Percentiles rank a stretch among this genome's conserved stretches.
phyloP scores from a whole-genome alignment of 805 yeast genomes.

The Metschnikowia borealis region DNA sequence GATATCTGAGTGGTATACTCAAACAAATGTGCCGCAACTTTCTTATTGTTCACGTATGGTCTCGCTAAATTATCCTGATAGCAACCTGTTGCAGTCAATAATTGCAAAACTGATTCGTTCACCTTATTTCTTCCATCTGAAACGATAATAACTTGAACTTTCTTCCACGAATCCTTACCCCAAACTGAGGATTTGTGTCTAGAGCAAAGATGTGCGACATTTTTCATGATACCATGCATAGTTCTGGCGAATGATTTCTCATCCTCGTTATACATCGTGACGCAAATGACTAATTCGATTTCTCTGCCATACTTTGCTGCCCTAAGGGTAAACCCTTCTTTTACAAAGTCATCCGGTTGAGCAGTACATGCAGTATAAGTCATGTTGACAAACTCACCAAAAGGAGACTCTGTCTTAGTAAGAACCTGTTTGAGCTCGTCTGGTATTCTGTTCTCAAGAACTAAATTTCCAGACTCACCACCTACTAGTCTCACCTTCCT shows the following conservation, averaged over 20 bases:
- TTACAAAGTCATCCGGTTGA: constrained; percentile 80
- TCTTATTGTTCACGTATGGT: constrained; percentile 85
- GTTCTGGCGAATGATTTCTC: constrained; percentile 88
- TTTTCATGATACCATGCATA: constrained; percentile 89
- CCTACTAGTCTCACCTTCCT: constrained; percentile 68
- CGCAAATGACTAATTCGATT: constrained; percentile 85
- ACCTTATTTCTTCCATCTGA: constrained; percentile 94
- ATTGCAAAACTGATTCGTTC: constrained; percentile 77
- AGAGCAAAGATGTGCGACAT: constrained; percentile 80
- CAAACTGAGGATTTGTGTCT: constrained; percentile 81
- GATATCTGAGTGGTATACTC: constrained; percentile 96
- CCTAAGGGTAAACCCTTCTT: constrained; percentile 79
- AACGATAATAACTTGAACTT: constrained; percentile 85
- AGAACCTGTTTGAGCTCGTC: constrained; percentile 78
- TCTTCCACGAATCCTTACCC: constrained; percentile 98
- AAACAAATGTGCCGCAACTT: constrained; percentile 89
- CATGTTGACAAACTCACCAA: constrained; percentile 93
- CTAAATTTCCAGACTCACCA: constrained; percentile 69
- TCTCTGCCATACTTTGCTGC: constrained; percentile 85
- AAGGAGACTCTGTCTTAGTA: constrained; percentile 70
- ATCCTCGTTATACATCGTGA: constrained; percentile 97
- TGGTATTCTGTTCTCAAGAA: constrained; percentile 92
- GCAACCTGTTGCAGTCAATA: constrained; percentile 90
- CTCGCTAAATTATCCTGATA: constrained; percentile 97
- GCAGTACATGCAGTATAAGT: constrained; percentile 96